Base-by-base conservation (phyloP, 768 basidiomycete genomes). In the Saitozyma sp. region DNA sequence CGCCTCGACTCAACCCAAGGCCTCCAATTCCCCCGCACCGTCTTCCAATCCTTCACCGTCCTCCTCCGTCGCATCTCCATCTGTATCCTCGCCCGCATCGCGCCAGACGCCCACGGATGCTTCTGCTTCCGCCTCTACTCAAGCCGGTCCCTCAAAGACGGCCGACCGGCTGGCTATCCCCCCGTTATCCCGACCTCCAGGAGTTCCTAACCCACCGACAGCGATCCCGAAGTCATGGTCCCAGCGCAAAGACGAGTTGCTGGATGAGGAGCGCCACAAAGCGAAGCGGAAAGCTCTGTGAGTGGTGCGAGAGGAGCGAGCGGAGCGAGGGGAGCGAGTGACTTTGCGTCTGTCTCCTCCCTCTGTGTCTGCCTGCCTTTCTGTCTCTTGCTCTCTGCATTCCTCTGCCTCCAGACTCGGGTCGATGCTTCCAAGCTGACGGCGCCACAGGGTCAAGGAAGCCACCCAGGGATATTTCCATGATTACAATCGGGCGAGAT, bases 391-490 rank as follows among this genome's bases (percentile, higher is more conserved):
- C n/a, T n/a, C 5, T 5, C 29, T 29, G 29, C 29, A 2, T 29
- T 29, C 29, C 29, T 29, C 29, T 29, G 29, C 29, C 29, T 29
- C 29, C 29, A 29, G 29, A 29, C 29, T 5, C 29, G 5, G 29
- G 39, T 17, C 3, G 17, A 13, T 16, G 9, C 11, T 20, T 6
- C 61, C 14, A 39, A 52, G 57, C 38, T 54, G 65, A 52, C 20
- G 54, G 2, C 16, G 1, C 9, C 16, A 2, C 67, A 88, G 87
- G 46, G 81, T 88, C 62, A 83, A 85, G 63, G 84, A 87, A 74
- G 86, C 83, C 0, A 84, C 86, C 11, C 89, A 88, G 73, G 92
- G 92, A 0, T 95, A 97, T 80, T 97, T 91, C 72, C 84, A 89
- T 56, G 95, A 97, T 76, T 83, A 88, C 46, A 89, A 90, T 70